phyloP scores from a whole-genome alignment of 2,329 filamentous ascomycete species.

The Westerdykella ornata region DNA sequence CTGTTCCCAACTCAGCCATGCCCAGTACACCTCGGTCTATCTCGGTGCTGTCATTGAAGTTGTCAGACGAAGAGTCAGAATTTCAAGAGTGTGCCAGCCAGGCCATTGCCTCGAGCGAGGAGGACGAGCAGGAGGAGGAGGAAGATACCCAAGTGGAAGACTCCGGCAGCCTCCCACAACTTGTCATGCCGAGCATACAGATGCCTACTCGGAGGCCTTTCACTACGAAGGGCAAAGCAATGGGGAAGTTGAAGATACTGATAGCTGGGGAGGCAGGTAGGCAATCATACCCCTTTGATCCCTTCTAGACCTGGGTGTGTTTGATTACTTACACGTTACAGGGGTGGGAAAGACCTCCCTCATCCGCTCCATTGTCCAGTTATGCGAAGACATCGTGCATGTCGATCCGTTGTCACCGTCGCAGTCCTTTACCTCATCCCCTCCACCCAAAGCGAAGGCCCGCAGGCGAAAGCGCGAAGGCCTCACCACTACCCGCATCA shows the following conservation, averaged over 20 bases:
- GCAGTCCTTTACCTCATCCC: constrained; percentile 20
- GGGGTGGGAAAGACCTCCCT: constrained; percentile 84
- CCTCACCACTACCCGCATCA: constrained; percentile 24
- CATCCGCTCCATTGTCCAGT: constrained; percentile 79
- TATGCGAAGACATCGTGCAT: constrained; percentile 87
- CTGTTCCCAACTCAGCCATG: constrained; percentile 45
- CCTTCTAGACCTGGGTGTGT: not conserved
- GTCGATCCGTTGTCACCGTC: constrained; percentile 58
- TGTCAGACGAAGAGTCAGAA: constrained; percentile 52
- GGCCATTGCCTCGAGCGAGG: constrained; percentile 48
- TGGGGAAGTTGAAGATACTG: constrained; percentile 85
- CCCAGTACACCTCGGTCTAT: constrained; percentile 55
- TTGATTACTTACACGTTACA: constrained; percentile 33
- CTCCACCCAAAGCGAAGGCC: constrained; percentile 20
- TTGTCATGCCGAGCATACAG: constrained; percentile 95
- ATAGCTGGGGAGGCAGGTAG: constrained; percentile 71
- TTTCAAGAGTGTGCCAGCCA: constrained; percentile 52
- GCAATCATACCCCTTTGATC: constrained; percentile 2
- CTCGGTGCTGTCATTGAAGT: constrained; percentile 52
- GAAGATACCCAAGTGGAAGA: constrained; percentile 31
- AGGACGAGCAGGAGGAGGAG: constrained; percentile 52
- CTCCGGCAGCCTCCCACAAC: constrained; percentile 53
- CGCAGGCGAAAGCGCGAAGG: constrained; percentile 20
- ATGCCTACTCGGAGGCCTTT: constrained; percentile 88
- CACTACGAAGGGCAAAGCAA: constrained; percentile 72